Base-by-base conservation (phyloP, 768 basidiomycete species). In the Tylopilus felleus region DNA sequence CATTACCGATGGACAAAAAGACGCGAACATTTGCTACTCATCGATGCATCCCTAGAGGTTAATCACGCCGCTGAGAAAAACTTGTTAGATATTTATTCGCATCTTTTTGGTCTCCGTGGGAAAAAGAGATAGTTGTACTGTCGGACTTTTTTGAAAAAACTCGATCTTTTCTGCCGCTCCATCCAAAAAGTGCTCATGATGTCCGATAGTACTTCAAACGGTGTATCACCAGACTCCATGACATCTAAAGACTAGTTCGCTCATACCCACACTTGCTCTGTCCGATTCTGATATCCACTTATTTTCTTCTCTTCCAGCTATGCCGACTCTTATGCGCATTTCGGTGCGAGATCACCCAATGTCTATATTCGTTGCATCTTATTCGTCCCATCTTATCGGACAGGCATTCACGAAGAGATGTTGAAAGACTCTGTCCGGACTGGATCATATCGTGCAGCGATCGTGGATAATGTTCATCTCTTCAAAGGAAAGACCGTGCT, bases 341-440 rank as follows among this genome's bases (percentile, higher is more conserved):
- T 95, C 56, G 93, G 93, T 93, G 64, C 55, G 80, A 50, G 28
- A 52, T 69, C 48, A 9, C 42, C 31, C 35, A 58, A 12, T 22
- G 35, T 17, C 44, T 38, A 29, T 29, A 25, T 43, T 51, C 19
- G 17, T 36, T 47, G 5, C 35, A 47, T 51, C 59, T 59, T 17
- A 61, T 38, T 17, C 42, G 14, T 36, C 43, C 7, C 22, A 17
- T 59, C 21, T 55, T 23, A 28, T 58, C 12, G 35, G 21, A 51
- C 63, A 97, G 93, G 94, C 54, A 97, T 98, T 63, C 95, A 98
- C 71, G 95, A 98, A 75, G 97, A 99, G 76, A 99, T 99, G 97
- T 75, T 99, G 72, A 99, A 99, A 74, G 97, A 99, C 74, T 75
- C 78, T 36, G 93, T 99, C 61, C 88, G 97, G 57, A 99, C 97